These are phyloP conservation scores for Sphagnum contortum DNA, from an alignment of 225 moss, liverwort and hornwort species.

Conservation along the genomic window DNA sequence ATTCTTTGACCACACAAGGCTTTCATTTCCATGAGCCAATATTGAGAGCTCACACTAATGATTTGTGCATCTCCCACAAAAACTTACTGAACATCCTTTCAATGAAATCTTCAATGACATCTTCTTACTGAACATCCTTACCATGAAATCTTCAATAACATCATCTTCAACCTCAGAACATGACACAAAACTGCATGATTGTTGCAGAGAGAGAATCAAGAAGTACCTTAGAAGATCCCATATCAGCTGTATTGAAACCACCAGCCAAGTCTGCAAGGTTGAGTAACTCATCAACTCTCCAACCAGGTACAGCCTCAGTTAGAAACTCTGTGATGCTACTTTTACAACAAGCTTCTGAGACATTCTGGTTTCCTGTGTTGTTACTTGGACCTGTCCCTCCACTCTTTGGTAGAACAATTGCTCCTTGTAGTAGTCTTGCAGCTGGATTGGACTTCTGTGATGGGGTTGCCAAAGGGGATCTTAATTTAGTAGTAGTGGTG, in stretches of 20 bases:
- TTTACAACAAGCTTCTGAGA: constrained; percentile 3
- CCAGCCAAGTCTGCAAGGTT: constrained; percentile 41
- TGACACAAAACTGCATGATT: neutral
- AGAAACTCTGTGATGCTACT: constrained; percentile 40
- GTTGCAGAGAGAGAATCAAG: neutral
- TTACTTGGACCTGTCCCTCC: neutral
- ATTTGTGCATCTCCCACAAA: too few species aligned
- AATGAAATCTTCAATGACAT: too few species aligned
- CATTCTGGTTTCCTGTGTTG: neutral
- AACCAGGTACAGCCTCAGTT: constrained; percentile 26
- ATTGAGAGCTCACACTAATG: too few species aligned
- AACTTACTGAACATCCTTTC: too few species aligned
- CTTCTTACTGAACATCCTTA: too few species aligned
- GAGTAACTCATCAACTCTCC: constrained; percentile 41
- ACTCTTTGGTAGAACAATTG: neutral
- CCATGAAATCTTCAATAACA: too few species aligned
- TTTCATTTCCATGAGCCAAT: too few species aligned
- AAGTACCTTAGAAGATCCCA: constrained; percentile 45
- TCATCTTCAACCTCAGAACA: too few species aligned
- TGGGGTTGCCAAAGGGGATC: neutral
- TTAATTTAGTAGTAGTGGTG: neutral
- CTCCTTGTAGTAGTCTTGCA: neutral
- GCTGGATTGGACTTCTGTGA: neutral
- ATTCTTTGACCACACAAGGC: too few species aligned
- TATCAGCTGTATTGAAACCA: constrained; percentile 34